These are phyloP conservation scores for Phoma sp. DNA, from an alignment of 2,329 filamentous ascomycete species.

Conservation along the genomic window DNA sequence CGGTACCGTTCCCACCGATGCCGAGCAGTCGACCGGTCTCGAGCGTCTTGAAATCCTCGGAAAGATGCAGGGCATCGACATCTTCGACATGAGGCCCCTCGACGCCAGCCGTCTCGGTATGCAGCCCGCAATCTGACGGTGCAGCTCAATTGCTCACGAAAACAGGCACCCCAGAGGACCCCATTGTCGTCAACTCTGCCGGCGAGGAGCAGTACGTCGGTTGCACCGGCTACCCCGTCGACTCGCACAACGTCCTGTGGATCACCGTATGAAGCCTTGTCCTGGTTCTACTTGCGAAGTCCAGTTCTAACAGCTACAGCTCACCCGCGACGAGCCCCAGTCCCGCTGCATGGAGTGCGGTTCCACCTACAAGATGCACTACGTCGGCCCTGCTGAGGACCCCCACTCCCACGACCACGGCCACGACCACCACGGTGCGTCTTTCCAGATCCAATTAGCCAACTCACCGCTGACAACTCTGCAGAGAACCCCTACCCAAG, in stretches of 20 bases:
- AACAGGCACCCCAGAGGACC: constrained; percentile 80
- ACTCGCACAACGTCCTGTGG: constrained; percentile 92
- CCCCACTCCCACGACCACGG: constrained; percentile 65
- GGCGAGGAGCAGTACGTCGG: constrained; percentile 96
- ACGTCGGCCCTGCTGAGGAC: constrained; percentile 82
- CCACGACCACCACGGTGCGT: constrained; percentile 40
- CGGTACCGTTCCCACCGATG: constrained; percentile 88
- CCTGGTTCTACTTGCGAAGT: too few relatives aligned
- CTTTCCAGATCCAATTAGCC: too few relatives aligned
- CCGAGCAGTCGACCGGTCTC: constrained; percentile 95
- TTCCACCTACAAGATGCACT: constrained; percentile 97
- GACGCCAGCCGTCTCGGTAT: constrained; percentile 86
- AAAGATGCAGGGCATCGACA: constrained; percentile 98
- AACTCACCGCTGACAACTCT: background rate
- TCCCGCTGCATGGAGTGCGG: constrained; percentile 98
- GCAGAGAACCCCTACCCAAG: constrained; percentile 62
- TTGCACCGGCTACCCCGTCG: constrained; percentile 91
- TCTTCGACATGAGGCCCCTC: constrained; percentile 98
- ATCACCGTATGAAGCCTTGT: constrained; percentile 68
- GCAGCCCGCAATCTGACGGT: constrained; percentile 20
- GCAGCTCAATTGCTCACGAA: constrained; percentile 15
- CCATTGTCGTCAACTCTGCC: constrained; percentile 87
- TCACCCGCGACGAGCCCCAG: constrained; percentile 86
- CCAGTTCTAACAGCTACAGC: constrained; percentile 54
- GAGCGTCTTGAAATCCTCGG: constrained; percentile 98